Evolutionary conservation across 1,139 yeast species (phyloP), one percentile per base, ranked within the genome.

Genomic region (Yamadazyma spencermartinsiae): DNA sequence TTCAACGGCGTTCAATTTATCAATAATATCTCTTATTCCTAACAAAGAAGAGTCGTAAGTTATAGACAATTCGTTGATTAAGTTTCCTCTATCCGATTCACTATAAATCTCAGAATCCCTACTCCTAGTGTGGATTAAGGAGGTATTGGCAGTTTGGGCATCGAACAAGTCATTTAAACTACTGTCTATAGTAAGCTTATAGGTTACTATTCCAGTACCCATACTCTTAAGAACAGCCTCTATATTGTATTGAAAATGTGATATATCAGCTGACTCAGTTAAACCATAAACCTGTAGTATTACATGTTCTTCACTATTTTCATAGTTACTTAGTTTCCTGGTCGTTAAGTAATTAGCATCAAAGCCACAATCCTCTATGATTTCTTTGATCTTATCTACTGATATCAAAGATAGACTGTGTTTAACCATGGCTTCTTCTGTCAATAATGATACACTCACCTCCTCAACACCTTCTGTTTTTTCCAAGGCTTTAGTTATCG

Each of bases 381-480:
- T 18, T 4, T 35, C 36, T 24, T 59, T 58, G 7, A 84, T 60
- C 7, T 48, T 57, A 1, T 63, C 68, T 0, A 70, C 43, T 1
- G 68, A 40, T 1, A 73, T 52, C 18, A 30, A 31, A 1, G 46
- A 34, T 16, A 45, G 40, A 24, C 63, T 61, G 54, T 79, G 89
- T 3, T 52, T 52, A 9, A 88, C 75, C 13, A 62, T 56, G 0
- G 89, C 95, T 39, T 80, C 80, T 52, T 84, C 90, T 0, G 96
- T 87, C 17, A 86, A 68, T 19, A 86, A 68, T 1, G 95, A 83
- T 2, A 89, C 86, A 11, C 74, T 66, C 0, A 71, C 89, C 14
- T 55, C 54, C 2, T 32, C 19, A 3, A 80, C 80, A 2, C 86
- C 88, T 0, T 59, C 48, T 13, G 48, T 34, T n/a, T 31, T 39